Evolutionary conservation across 2,329 filamentous ascomycete species (phyloP), one percentile per base, ranked within the genome.

Genomic region (Amesomyces nigricolor): DNA sequence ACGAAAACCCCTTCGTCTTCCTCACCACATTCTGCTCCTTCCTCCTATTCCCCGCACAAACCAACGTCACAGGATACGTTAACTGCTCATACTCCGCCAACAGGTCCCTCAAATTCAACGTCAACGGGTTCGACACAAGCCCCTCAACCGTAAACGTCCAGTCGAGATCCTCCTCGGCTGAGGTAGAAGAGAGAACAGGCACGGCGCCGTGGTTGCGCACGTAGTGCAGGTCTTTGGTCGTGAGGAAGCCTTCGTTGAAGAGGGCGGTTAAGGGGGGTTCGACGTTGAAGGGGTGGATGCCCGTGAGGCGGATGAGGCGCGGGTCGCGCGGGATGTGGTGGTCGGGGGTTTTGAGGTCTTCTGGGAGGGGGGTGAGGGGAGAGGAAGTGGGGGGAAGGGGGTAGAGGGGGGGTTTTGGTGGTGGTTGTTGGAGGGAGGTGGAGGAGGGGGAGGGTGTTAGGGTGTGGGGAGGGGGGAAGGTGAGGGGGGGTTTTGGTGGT

Each of bases 1-100:
- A 96, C 2, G 90, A 95, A 72, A 96, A 96, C 0, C 91, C 91
- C 65, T 96, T 95, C 1, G 88, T 89, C 70, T 96, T 96, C 14
- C 89, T 80, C 3, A 96, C 88, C 50, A 89, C 78, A 63, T 96
- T 96, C 67, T 96, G 91, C 71, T 96, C 91, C 72, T 96, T 96
- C 32, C 91, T 81, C 57, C 91, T 80, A 69, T 96, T 96, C 1
- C 91, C 91, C 4, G 91, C 91, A 69, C 91, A 96, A 19, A 96
- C 91, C 1, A 96, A 79, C 0, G 91, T 96, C 57, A 96, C 79
- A 0, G 91, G 91, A 56, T 88, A 88, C 2, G 91, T 96, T 26
- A 89, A 80, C 67, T 95, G 89, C 53, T 91, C 84, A 64, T 87
- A 95, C 8, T 88, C 79, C 37, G 78, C 73, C 32, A 95, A 74